These are phyloP conservation scores for Cystofilobasidium bisporidii DNA, from an alignment of 768 basidiomycete genomes.

Conservation along the genomic window DNA sequence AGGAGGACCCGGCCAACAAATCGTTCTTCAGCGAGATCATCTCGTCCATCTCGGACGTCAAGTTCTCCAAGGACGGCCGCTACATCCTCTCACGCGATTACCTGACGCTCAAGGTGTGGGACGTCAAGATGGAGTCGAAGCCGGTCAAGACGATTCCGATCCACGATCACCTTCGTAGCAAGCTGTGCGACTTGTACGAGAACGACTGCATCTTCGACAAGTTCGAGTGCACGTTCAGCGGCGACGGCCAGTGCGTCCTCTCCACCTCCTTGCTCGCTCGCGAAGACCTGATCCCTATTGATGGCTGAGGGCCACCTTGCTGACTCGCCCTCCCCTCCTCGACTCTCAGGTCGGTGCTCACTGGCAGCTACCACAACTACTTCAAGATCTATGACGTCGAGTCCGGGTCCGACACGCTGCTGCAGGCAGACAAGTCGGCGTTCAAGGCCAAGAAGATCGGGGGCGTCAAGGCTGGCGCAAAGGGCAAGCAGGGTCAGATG, in stretches of 20 bases:
- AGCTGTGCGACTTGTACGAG: conserved; percentile 96
- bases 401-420: conserved; percentile 65
- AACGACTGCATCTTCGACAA: conserved; percentile 99
- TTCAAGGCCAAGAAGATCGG: conserved; percentile 99
- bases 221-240: conserved; percentile 97
- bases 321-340: too few relatives aligned
- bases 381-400: conserved; percentile 94
- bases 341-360: conserved; percentile 82
- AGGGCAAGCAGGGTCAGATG: conserved; percentile 60
- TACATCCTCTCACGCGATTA: conserved; percentile 97
- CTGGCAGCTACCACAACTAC: conserved; percentile 99
- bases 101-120: conserved; percentile 97
- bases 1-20: conserved; percentile 91
- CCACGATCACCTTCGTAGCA: conserved; percentile 92
- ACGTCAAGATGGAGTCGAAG: conserved; percentile 95
- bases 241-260: conserved; percentile 66
- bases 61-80: conserved; percentile 93
- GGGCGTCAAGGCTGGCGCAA: conserved; percentile 51
- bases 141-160: conserved; percentile 97
- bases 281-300: conserved; percentile 13
- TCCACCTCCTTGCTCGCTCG: not conserved
- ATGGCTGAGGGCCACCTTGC: too few relatives aligned
- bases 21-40: conserved; percentile 99
- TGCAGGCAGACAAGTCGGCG: conserved; percentile 97
- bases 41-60: conserved; percentile 98